Conservation (phyloP, 768 basidiomycete genomes). For the Hortiboletus flavorubellus region DNA sequence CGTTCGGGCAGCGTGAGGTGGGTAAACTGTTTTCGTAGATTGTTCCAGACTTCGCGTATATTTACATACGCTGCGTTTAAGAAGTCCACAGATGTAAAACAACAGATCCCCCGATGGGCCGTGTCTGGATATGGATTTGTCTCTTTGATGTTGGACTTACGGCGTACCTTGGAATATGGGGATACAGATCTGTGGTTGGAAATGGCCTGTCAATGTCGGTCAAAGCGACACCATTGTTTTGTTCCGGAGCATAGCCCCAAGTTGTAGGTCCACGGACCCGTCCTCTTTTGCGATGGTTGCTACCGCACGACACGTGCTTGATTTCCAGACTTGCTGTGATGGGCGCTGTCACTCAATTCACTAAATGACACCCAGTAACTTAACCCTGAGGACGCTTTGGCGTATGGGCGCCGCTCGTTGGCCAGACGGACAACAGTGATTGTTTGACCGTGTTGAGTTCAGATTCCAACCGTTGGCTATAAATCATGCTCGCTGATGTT, state of each 20-base stretch:
- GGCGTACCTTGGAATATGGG: not conserved
- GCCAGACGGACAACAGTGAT: not conserved
- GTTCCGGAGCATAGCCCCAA: not conserved
- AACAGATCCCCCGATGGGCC: not conserved
- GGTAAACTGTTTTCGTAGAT: not conserved
- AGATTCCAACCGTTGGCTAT: not conserved
- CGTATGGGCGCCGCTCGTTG: not conserved
- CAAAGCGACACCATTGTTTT: constrained; percentile 6
- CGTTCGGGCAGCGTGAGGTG: not conserved
- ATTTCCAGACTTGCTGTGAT: not conserved
- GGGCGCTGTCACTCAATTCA: not conserved
- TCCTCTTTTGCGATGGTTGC: not conserved
- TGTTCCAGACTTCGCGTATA: not conserved
- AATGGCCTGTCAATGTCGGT: not conserved
- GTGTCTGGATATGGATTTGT: not conserved
- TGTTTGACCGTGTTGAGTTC: not conserved
- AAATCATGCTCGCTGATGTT: not conserved
- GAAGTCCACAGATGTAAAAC: not conserved
- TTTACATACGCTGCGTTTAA: not conserved
- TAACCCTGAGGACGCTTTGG: constrained; percentile 1
- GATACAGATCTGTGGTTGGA: not conserved
- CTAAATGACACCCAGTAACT: not conserved
- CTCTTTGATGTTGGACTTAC: not conserved
- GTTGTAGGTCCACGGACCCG: constrained; percentile 2
- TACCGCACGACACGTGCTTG: not conserved